phyloP scores from a whole-genome alignment of 2,329 filamentous ascomycete species.

The Stromatinia cepivora region DNA sequence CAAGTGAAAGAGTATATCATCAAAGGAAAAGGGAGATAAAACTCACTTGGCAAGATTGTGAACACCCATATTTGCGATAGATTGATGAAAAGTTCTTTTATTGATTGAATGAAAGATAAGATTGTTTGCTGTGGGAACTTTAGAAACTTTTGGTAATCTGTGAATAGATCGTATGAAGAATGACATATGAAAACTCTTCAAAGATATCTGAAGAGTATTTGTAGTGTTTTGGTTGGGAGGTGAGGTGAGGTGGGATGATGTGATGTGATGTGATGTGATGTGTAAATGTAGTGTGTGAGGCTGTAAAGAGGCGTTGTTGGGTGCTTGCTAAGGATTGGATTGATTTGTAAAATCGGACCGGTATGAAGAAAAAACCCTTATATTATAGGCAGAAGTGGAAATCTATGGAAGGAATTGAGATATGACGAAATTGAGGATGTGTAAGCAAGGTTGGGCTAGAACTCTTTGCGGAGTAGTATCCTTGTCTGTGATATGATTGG shows the following conservation, averaged over 20 bases:
- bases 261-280: background rate
- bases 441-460: constrained; percentile 7
- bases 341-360: constrained; percentile 26
- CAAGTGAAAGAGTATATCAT: background rate
- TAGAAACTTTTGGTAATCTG: constrained; percentile 23
- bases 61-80: constrained; percentile 48
- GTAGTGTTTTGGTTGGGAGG: background rate
- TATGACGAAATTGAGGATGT: constrained; percentile 3
- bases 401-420: too few species aligned
- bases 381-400: background rate
- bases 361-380: background rate
- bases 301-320: background rate
- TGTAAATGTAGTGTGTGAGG: background rate
- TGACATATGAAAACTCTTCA: constrained; percentile 27
- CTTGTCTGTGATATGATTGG: background rate
- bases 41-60: constrained; percentile 47
- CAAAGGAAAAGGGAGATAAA: background rate
- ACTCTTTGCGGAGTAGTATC: background rate
- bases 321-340: constrained; percentile 6
- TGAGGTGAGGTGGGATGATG: background rate
- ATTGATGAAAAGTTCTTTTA: constrained; percentile 42
- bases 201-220: constrained; percentile 1
- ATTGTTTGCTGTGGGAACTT: background rate
- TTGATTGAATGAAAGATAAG: constrained; percentile 14
- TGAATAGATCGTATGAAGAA: constrained; percentile 26